Percentiles rank a stretch among this genome's conserved stretches.
phyloP scores from a whole-genome alignment of 2,329 filamentous ascomycete species.

The Paramyrothecium sp. region DNA sequence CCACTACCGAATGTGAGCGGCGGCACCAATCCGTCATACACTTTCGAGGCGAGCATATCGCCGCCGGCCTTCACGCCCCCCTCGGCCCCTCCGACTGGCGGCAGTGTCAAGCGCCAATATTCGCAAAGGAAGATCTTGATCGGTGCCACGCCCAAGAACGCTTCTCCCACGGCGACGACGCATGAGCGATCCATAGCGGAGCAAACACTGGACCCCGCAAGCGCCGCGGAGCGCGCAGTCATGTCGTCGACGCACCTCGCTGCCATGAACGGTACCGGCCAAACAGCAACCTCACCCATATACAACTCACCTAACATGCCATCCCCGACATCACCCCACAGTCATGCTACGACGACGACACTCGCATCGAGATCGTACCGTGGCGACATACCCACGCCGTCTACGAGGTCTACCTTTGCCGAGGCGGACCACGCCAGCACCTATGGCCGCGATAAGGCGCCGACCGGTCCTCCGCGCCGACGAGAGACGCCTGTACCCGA shows the following conservation, averaged over 20 bases:
- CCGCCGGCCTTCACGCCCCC: conserved; percentile 58
- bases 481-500: conserved; percentile 63
- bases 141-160: conserved; percentile 70
- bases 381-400: conserved; percentile 52
- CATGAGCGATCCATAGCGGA: conserved; percentile 66
- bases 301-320: conserved; percentile 66
- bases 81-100: conserved; percentile 43
- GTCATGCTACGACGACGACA: conserved; percentile 50
- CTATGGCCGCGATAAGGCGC: conserved; percentile 26
- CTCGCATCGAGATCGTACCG: conserved; percentile 62
- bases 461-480: conserved; percentile 47
- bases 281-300: conserved; percentile 51
- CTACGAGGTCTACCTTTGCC: conserved; percentile 54
- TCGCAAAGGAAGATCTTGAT: conserved; percentile 74
- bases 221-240: conserved; percentile 65
- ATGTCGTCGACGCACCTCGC: conserved; percentile 68
- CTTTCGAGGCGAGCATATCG: conserved; percentile 49
- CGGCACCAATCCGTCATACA: conserved; percentile 39
- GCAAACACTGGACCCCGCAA: conserved; percentile 66
- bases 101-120: conserved; percentile 65
- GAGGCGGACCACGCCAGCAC: conserved; percentile 41
- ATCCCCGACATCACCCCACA: conserved; percentile 68
- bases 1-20: conserved; percentile 63
- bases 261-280: conserved; percentile 64
- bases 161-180: conserved; percentile 70